Evolutionary conservation across 257 asterid species (phyloP).

Genomic region (Salvia rosmarinus): DNA sequence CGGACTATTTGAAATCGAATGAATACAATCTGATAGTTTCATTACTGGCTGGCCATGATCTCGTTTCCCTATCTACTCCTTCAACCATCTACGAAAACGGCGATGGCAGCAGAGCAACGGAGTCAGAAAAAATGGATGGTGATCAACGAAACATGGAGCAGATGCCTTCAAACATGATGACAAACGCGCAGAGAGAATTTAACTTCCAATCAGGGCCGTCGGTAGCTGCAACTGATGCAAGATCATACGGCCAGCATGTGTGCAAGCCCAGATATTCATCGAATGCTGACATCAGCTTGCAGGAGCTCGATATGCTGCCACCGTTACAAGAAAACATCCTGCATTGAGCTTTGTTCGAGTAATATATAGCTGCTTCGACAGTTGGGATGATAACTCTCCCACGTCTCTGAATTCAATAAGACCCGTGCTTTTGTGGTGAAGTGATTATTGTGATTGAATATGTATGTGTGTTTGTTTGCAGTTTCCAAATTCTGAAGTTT

Average conservation of each 20-base stretch:
- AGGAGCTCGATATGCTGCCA: constrained; percentile 40
- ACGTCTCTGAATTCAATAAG: constrained; percentile 34
- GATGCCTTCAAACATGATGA: background rate
- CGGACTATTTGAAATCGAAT: constrained; percentile 48
- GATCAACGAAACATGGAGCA: background rate
- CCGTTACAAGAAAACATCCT: constrained; percentile 35
- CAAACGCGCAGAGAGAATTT: no score
- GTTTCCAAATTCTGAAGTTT: constrained; percentile 19
- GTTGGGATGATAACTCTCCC: background rate
- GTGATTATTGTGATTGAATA: background rate
- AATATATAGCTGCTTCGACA: background rate
- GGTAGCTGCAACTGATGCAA: constrained; percentile 23
- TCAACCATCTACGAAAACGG: constrained; percentile 11
- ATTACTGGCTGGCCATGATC: constrained; percentile 42
- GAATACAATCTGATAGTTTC: constrained; percentile 47
- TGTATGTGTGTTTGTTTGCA: background rate
- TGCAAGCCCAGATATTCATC: constrained; percentile 35
- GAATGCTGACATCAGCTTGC: constrained; percentile 31
- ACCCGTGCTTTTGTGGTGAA: background rate
- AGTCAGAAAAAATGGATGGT: background rate
- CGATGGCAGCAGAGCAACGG: background rate
- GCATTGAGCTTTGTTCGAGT: background rate
- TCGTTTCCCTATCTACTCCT: constrained; percentile 24
- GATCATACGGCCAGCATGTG: constrained; percentile 34
- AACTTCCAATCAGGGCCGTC: background rate